Base-by-base conservation (phyloP, 1,284 basidiomycete genomes). In the Ceratobasidium papillatum region DNA sequence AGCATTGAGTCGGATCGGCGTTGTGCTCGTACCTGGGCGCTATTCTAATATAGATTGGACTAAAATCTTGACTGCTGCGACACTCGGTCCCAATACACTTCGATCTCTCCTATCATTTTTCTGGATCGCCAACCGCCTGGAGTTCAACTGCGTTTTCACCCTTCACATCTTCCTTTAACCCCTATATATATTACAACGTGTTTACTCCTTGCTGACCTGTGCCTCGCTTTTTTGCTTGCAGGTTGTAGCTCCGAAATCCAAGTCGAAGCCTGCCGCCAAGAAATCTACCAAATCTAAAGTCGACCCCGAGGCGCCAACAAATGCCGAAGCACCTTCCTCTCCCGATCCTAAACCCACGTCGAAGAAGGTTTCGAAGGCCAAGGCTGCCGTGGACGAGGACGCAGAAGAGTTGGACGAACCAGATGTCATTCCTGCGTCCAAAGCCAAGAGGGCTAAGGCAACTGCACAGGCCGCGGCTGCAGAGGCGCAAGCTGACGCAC, bases 381-480 rank as follows among this genome's bases (percentile, higher is more conserved):
- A 58, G 25, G 41, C 41, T 11, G 30, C 68, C 30, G 56, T 41
- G 12, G 54, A 36, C 1, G 41, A 32, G 27, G 54, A 36, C 7
- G 38, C 51, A 14, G 49, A 36, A 7, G 54, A 69, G n/a, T n/a
- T 71, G 19, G 68, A 71, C 41, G 68, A 71, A 41, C 68, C 68
- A 2, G 68, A 71, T 11, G 68, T 71, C 14, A 30, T 71, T 9
- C 68, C 68, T 32, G 68, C 68, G 25, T 71, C 68, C 1, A 71
- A 71, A 30, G 68, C 68, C 8, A 61, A 59, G 22, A 58, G 43
- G 27, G 68, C 68, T 4, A 58, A 59, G 56, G 68, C 36, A 12
- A 56, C 56, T 17, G 68, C 68, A 4, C 22, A 71, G 68, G 68
- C 68, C 2, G 68, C 68, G 7, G 68, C 68, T 17, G 68, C 54